Evolutionary conservation across 768 basidiomycete species (phyloP).

Genomic region (Tricholoma terreum): DNA sequence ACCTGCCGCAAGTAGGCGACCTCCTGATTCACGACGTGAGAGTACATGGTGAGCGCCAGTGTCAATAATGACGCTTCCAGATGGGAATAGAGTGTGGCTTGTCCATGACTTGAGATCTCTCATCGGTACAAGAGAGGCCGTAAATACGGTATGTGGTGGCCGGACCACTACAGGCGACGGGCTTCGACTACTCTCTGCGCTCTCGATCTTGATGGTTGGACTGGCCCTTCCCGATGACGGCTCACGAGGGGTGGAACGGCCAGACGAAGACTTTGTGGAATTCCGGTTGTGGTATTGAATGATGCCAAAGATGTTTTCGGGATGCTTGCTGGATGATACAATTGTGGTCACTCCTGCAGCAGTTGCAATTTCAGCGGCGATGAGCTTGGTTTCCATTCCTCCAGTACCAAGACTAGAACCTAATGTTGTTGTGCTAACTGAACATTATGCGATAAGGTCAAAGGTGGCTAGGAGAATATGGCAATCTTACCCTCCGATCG

Average conservation of each 20-base stretch:
- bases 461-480: not conserved
- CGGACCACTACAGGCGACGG: conserved; percentile 30
- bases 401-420: conserved; percentile 95
- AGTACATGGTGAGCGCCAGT: conserved; percentile 85
- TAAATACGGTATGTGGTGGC: conserved; percentile 89
- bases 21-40: conserved; percentile 82
- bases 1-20: conserved; percentile 87
- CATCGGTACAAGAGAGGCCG: conserved; percentile 65
- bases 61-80: conserved; percentile 88
- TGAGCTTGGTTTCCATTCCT: conserved; percentile 99
- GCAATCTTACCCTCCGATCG: conserved; percentile 66
- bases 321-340: conserved; percentile 80
- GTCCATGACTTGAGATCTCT: conserved; percentile 95
- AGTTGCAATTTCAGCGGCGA: conserved; percentile 96
- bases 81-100: conserved; percentile 86
- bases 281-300: conserved; percentile 66
- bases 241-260: conserved; percentile 30
- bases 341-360: conserved; percentile 93
- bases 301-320: conserved; percentile 72
- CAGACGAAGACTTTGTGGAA: conserved; percentile 35
- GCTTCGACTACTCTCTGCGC: conserved; percentile 14
- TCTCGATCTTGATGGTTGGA: conserved; percentile 12
- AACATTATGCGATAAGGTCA: conserved; percentile 1
- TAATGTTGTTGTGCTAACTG: conserved; percentile 90
- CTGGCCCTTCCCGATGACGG: conserved; percentile 20